Base-by-base conservation (phyloP, 306 rosid genomes). In the Malus domestica region DNA sequence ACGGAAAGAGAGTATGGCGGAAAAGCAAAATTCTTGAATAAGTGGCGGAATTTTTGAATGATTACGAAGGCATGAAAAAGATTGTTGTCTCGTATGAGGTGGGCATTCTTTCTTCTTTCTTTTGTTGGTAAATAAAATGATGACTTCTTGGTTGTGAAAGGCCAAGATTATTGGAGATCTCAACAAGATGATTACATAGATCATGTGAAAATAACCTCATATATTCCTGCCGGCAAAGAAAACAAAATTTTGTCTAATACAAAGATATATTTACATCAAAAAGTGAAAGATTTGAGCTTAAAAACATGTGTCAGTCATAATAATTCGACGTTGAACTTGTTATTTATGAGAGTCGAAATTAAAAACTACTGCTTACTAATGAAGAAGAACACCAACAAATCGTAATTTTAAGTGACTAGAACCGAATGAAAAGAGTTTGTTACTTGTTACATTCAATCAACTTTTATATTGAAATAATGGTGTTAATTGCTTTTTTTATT, bases 101-200 rank as follows among this genome's bases (percentile, higher is more conserved):
- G 73, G 68, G 35, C 72, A 25, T 71, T 30, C 46, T 46, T 68
- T 38, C 25, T 49, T 35, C 38, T 12, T 18, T 51, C 55, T 20
- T 68, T 25, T 33, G n/a, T 44, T 67, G 68, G 22, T 6, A n/a
- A 58, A 42, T 15, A 10, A 45, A 42, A 16, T n/a, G 57, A 76
- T 32, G 40, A 66, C 33, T 58, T 77, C 74, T 72, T 73, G 80
- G 73, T 54, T 54, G 67, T 77, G 61, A 84, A 51, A 78, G 80
- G 67, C 80, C 83, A 58, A 60, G 76, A 80, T 81, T 80, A 57
- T 71, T 18, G 79, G 83, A 72, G 64, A 72, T 67, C 68, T 49
- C n/a, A 63, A 68, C 33, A 23, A 67, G 68, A 63, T 68, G 67
- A 68, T 52, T 58, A 67, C 44, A 76, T 18, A 57, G 8, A 22